Conservation (phyloP, 768 basidiomycete species). For the Russula sp. region DNA sequence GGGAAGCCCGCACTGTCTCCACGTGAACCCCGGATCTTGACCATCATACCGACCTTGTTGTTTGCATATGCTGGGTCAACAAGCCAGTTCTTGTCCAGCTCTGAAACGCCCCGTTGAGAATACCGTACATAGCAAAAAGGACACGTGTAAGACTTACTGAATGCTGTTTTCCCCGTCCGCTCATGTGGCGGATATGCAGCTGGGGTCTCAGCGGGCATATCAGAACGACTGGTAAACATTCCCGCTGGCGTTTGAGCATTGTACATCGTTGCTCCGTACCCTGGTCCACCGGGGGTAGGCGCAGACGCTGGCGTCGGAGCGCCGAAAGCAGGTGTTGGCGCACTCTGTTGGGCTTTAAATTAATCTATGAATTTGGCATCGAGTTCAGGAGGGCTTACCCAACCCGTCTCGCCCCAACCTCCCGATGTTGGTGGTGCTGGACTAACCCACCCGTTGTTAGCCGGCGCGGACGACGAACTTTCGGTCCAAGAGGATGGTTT, state of each 20-base stretch:
- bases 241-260: constrained; percentile 37
- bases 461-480: constrained; percentile 20
- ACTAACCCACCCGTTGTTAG: constrained; percentile 32
- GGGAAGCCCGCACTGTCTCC: constrained; percentile 35
- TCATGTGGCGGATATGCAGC: constrained; percentile 41
- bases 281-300: constrained; percentile 39
- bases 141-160: constrained; percentile 25
- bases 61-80: constrained; percentile 38
- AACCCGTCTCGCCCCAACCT: constrained; percentile 46
- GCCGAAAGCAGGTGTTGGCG: constrained; percentile 32
- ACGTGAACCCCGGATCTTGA: constrained; percentile 42
- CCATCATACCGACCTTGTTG: constrained; percentile 40
- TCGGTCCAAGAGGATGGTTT: constrained; percentile 27
- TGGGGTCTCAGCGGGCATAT: constrained; percentile 35
- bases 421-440: constrained; percentile 34
- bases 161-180: constrained; percentile 30
- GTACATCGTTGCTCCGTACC: constrained; percentile 37
- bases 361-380: not conserved
- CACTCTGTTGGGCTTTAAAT: constrained; percentile 30
- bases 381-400: constrained; percentile 41
- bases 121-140: constrained; percentile 4
- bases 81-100: constrained; percentile 44
- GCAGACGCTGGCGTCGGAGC: constrained; percentile 42
- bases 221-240: constrained; percentile 25
- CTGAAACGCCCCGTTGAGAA: constrained; percentile 31